Evolutionary conservation across 352 stramenopile species (phyloP), one percentile per base, ranked within the genome.

Genomic region (Pythium volutum): DNA sequence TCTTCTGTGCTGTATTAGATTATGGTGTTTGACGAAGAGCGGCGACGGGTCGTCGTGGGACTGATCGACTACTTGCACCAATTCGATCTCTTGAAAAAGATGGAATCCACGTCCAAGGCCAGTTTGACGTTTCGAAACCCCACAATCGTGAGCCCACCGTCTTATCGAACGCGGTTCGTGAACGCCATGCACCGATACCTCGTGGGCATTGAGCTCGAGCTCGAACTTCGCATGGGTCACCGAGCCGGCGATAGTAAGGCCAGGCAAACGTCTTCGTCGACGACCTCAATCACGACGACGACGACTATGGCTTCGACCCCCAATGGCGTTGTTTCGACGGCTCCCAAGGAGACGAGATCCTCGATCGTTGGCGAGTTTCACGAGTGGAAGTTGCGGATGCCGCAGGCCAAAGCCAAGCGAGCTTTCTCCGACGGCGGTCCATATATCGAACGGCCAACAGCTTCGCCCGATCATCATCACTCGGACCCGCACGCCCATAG

Each of bases 71-170:
- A 93, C 49, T 59, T 95, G 54, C 86, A 95, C 52, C 86, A 95
- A 48, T 95, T 91, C 53, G 86, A 95, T 59, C 91, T 95, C 56
- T 59, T 95, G 18, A 95, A 95, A 62, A 93, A 93, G 53, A 93
- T 95, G 78, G 86, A 95, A 65, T 95, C 86, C 20, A 93, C 84
- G 3, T 93, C 86, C 2, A 95, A 95, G 55, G 84, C 84, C 0
- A 89, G 79, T 29, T 69, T 93, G 58, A 93, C 76, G 16, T 93
- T 93, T 64, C 81, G 84, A 7, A 81, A 91, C 38, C 86, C 86
- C 61, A 95, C 86, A 0, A 85, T 95, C 26, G 89, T 95, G 66
- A 91, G 81, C 27, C 86, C 86, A 9, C 74, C 80, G 26, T 87
- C 84, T 14, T 95, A 95, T 47, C 83, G 76, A 6, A 80, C 77